A percentile compares a stretch with the other conserved stretches of the same genome.
These are phyloP conservation scores for Aspergillus leporis DNA, from an alignment of 495 filamentous ascomycete genomes.

Conservation along the genomic window DNA sequence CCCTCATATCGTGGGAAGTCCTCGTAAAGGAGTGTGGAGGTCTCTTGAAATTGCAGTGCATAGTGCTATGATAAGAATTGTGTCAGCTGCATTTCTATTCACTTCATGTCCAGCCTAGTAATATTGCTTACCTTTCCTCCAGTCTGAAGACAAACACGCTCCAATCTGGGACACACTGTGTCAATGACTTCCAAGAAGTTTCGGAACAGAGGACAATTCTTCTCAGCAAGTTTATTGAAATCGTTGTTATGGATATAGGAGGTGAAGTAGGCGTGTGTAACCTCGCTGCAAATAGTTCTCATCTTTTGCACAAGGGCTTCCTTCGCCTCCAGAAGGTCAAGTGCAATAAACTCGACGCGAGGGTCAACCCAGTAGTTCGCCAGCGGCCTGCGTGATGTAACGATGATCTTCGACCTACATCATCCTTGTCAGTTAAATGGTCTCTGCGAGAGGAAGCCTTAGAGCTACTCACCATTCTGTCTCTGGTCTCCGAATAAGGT, in stretches of 20 bases:
- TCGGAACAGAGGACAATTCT: constrained; percentile 22
- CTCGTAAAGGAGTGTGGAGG: not conserved
- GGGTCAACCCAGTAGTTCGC: constrained; percentile 14
- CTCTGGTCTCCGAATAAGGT: not conserved
- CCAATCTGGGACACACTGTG: constrained; percentile 1
- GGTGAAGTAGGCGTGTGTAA: constrained; percentile 31
- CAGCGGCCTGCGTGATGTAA: constrained; percentile 26
- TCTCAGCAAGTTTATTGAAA: constrained; percentile 8
- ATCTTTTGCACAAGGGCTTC: constrained; percentile 13
- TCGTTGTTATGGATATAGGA: constrained; percentile 30
- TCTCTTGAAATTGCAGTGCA: not conserved
- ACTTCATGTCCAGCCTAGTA: not conserved
- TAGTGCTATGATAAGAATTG: constrained; percentile 11
- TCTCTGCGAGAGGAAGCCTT: not conserved
- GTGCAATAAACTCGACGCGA: constrained; percentile 26
- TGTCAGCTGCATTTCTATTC: not conserved
- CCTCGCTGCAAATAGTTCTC: constrained; percentile 12
- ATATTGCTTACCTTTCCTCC: constrained; percentile 11
- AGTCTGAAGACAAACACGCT: constrained; percentile 10
- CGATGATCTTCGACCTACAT: constrained; percentile 20
- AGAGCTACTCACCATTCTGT: not conserved
- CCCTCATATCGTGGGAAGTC: constrained; percentile 7
- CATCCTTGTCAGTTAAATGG: not conserved
- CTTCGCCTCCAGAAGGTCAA: constrained; percentile 15
- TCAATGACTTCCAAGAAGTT: constrained; percentile 23